Evolutionary conservation across 2,329 filamentous ascomycete species (phyloP).

Genomic region (Colletotrichum sp.): DNA sequence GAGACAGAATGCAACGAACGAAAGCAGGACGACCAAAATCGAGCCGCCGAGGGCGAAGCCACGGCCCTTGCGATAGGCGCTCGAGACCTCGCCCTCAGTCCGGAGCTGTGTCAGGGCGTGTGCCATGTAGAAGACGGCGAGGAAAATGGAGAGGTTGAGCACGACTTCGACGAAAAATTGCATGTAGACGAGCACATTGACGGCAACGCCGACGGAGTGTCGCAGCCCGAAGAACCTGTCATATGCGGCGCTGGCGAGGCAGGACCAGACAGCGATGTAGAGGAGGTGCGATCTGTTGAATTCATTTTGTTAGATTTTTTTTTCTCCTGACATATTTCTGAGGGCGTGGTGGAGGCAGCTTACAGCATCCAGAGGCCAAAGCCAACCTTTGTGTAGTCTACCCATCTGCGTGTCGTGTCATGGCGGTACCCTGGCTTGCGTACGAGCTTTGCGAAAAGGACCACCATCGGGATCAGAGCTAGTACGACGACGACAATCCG

Average conservation of each 20-base stretch:
- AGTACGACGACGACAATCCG: neutral
- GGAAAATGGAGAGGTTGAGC: neutral
- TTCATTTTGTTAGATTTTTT: neutral
- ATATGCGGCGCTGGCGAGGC: neutral
- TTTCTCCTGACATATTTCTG: neutral
- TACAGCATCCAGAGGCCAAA: neutral
- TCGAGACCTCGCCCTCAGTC: neutral
- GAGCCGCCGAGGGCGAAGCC: neutral
- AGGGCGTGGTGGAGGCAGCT: neutral
- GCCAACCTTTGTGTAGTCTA: neutral
- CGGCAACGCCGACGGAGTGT: neutral
- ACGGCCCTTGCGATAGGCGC: neutral
- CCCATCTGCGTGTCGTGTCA: constrained; percentile 3
- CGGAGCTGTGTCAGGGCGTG: neutral
- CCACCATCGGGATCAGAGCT: neutral
- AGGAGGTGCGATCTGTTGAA: neutral
- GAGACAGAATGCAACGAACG: neutral
- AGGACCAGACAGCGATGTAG: neutral
- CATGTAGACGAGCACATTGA: neutral
- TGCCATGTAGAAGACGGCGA: neutral
- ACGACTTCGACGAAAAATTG: neutral
- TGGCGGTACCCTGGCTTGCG: neutral
- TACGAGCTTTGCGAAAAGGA: neutral
- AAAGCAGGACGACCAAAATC: neutral
- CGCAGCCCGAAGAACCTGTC: neutral